Base-by-base conservation (phyloP, 768 basidiomycete species). In the Podaxis sp. region DNA sequence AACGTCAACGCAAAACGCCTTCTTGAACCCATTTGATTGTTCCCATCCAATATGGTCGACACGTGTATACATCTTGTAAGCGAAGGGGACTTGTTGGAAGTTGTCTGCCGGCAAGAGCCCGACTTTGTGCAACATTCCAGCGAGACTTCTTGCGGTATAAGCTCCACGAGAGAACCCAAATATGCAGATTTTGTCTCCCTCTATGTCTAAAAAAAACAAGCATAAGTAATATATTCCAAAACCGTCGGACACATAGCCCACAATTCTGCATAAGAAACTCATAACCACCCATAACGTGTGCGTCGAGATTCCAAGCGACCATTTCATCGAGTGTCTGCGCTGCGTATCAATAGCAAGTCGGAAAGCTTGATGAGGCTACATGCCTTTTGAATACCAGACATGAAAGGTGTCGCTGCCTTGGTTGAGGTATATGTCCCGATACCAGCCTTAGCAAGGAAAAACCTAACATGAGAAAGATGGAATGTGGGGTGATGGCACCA, bases 111-210 rank as follows among this genome's bases (percentile, higher is more conserved):
- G 80, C 9, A 84, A 74, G 0, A 82, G 73, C 3, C 82, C 81
- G 5, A 84, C 76, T 68, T 83, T 83, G 67, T 82, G 79, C 5
- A 83, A 64, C 82, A 84, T 83, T 2, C 82, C 80, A n/a, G 66
- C 66, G 2, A 65, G 57, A 57, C 64, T 79, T 50, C 87, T 76
- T 13, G 86, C 86, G 0, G 84, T 86, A 70, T 86, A 87, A 6
- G 85, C 85, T 13, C 88, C 87, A 37, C 89, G 77, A 36, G 86
- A 88, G 70, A 90, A 89, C 0, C 79, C 87, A 65, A 88, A 87
- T 40, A 90, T 78, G 65, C 80, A 88, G 13, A 90, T 84, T 63
- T 77, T 78, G 72, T 89, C 87, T 27, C 84, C 84, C 15, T 73
- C 68, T 4, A 73, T 73, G 64, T 83, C 82, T 83, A 54, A 5